These are phyloP conservation scores for Claviceps sp. DNA, from an alignment of 2,329 filamentous ascomycete species.

Conservation along the genomic window DNA sequence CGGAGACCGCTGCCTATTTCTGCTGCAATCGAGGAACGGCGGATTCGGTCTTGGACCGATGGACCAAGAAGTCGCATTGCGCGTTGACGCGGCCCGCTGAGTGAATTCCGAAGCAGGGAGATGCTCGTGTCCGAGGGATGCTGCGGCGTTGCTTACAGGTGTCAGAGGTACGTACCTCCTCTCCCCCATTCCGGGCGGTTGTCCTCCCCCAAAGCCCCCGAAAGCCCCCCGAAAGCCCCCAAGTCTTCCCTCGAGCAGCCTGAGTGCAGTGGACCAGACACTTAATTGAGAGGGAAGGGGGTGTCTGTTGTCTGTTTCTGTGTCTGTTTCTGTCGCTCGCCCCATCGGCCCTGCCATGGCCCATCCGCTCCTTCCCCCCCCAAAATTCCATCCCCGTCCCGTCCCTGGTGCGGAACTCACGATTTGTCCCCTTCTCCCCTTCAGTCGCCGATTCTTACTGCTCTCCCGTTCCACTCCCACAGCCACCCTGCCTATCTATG, in stretches of 20 bases:
- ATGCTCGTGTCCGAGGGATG: neutral
- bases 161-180: neutral
- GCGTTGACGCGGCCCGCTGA: neutral
- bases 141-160: neutral
- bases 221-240: too few relatives aligned
- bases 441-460: conserved; percentile 3
- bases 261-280: too few relatives aligned
- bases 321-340: neutral
- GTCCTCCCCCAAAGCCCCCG: too few relatives aligned
- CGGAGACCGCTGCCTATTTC: neutral
- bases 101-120: neutral
- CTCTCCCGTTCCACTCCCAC: conserved; percentile 5
- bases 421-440: conserved; percentile 15
- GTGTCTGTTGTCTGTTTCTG: neutral
- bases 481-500: conserved; percentile 5
- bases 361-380: conserved; percentile 15
- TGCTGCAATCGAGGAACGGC: neutral
- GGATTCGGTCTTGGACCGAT: neutral
- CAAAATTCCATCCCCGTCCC: conserved; percentile 19
- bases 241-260: too few relatives aligned
- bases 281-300: too few relatives aligned
- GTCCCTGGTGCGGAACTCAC: conserved; percentile 12
- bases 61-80: neutral
- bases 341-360: neutral
- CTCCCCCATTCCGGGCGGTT: too few relatives aligned